Evolutionary conservation across 805 yeast genomes (phyloP).

Genomic region (Ogataea neopini): DNA sequence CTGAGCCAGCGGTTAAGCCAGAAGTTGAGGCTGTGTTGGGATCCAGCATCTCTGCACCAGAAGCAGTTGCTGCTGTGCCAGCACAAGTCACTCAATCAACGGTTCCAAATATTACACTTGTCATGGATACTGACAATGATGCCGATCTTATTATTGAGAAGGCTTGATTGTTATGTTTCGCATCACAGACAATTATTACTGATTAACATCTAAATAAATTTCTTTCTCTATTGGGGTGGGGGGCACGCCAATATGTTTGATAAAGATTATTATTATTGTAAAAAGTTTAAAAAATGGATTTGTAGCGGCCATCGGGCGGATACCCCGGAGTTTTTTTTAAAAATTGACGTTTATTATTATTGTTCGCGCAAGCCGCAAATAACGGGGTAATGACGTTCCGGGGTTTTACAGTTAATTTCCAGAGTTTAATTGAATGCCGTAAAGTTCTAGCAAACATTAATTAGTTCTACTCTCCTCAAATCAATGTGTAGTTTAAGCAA

Average conservation of each 20-base stretch:
- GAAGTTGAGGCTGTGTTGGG: conserved; percentile 3
- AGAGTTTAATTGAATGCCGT: neutral
- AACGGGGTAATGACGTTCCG: conserved; percentile 2
- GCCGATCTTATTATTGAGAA: conserved; percentile 36
- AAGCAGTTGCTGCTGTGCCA: conserved; percentile 9
- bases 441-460: neutral
- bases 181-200: neutral
- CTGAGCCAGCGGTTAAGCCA: conserved; percentile 13
- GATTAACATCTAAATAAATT: conserved; percentile 5
- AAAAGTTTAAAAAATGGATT: too few relatives aligned
- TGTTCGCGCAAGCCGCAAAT: neutral
- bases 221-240: conserved; percentile 9
- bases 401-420: conserved; percentile 4
- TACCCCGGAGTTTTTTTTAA: conserved; percentile 5
- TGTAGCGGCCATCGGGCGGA: too few relatives aligned
- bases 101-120: conserved; percentile 31
- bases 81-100: conserved; percentile 7
- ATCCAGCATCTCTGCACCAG: conserved; percentile 11
- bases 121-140: conserved; percentile 32
- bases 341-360: neutral
- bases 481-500: neutral
- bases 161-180: conserved; percentile 13
- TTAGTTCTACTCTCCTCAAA: neutral
- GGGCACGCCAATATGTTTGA: conserved; percentile 13
- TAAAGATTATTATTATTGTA: neutral